Base-by-base conservation (phyloP, 1,284 basidiomycete species). In the Prillingera fragicola region DNA sequence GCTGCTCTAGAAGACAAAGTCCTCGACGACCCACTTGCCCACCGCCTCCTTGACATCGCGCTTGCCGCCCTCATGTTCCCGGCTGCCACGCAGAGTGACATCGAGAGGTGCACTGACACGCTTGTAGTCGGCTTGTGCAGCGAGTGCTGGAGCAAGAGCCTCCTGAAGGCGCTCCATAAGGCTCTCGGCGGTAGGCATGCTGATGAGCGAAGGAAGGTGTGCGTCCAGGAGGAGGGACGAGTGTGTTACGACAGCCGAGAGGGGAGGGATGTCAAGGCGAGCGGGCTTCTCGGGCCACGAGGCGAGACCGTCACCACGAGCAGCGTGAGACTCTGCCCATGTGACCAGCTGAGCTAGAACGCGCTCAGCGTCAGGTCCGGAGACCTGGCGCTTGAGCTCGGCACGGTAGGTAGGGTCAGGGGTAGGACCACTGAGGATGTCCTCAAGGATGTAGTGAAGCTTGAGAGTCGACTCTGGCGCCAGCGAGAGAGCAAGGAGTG, bases 1-100 rank as follows among this genome's bases (percentile, higher is more conserved):
- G 15, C 27, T 25, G 19, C 17, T 44, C 48, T 54, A 54, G 41
- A 69, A 69, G 15, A 58, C 60, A 33, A 67, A 55, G 43, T 69
- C 62, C 58, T 69, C 67, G 2, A 69, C 62, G 36, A 57, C 59
- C 63, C 64, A 69, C 45, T 65, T 65, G 18, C 67, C 67, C 13
- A 69, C 57, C 9, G 50, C 55, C 52, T 67, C 62, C 51, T 62
- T 52, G 29, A n/a, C n/a, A 6, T 31, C n/a, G 13, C n/a, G n/a
- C 29, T 38, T 25, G 15, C 15, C 23, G 12, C 32, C 8, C 36
- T 48, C 42, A 29, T 59, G 54, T 40, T 62, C 60, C 33, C 62
- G 47, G 27, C 55, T 56, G 1, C 59, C 39, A 1, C 65, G 52
- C 19, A 71, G 50, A 3, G 69, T 56, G 5, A 68, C 69, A 31